Percentiles rank a stretch among this genome's conserved stretches.
Evolutionary conservation across 2,329 filamentous ascomycete genomes (phyloP).

Genomic region (Cytospora piceicola): DNA sequence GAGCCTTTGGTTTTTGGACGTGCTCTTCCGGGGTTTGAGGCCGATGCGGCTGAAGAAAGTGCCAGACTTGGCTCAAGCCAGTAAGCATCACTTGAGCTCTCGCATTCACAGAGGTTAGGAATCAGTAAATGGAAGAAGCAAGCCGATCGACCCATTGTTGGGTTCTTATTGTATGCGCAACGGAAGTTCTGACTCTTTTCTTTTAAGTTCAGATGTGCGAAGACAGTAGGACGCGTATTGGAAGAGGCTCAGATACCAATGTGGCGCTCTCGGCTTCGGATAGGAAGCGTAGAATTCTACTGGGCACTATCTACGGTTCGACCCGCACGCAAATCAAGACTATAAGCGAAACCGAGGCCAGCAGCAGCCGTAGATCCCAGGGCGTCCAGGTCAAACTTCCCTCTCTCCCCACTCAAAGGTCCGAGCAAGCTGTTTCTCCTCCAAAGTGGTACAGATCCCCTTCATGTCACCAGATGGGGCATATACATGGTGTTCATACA

Average conservation of each 20-base stretch:
- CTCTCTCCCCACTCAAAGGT: neutral
- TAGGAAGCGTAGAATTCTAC: neutral
- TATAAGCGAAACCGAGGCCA: neutral
- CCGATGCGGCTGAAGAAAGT: neutral
- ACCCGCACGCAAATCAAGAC: neutral
- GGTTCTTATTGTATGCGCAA: neutral
- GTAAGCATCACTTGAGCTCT: neutral
- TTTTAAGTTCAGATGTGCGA: no score
- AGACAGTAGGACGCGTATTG: no score
- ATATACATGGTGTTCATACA: constrained; percentile 1
- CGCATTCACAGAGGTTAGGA: neutral
- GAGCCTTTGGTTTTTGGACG: neutral
- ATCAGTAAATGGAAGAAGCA: neutral
- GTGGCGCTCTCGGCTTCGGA: neutral
- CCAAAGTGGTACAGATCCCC: neutral
- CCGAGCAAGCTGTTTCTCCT: neutral
- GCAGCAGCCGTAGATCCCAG: neutral
- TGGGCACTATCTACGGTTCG: neutral
- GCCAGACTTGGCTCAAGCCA: neutral
- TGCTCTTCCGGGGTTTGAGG: neutral
- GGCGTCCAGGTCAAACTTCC: neutral
- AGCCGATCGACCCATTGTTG: neutral
- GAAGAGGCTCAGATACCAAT: neutral
- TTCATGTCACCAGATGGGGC: neutral
- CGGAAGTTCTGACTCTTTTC: neutral